Evolutionary conservation across 2,329 filamentous ascomycete species (phyloP).

Genomic region (Ilyonectria mors-panacis): DNA sequence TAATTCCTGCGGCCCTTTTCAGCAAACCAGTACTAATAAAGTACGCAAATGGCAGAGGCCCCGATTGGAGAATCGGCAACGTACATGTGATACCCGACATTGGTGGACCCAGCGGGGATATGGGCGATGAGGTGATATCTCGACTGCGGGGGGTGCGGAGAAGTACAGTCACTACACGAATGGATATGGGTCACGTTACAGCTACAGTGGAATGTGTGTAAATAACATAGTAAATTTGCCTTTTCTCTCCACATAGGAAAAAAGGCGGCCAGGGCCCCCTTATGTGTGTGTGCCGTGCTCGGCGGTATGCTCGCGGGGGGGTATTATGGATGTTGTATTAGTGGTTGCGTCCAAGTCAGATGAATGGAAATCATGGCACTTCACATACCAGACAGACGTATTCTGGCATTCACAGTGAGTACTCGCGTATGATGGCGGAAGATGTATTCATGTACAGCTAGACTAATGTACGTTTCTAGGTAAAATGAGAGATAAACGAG

Average conservation of each 20-base stretch:
- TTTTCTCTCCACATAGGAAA: no score
- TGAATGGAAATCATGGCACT: not conserved
- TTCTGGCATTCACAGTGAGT: not conserved
- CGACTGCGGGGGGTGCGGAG: not conserved
- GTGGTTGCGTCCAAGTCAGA: not conserved
- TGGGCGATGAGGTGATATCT: not conserved
- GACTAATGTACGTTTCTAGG: not conserved
- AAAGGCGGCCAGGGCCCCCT: no score
- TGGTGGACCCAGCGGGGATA: not conserved
- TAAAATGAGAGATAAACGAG: constrained; percentile 2
- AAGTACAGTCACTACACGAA: constrained; percentile 1
- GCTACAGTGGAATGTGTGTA: no score
- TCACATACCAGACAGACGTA: constrained; percentile 2
- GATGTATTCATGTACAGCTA: not conserved
- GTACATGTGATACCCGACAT: constrained; percentile 1
- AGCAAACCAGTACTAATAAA: no score
- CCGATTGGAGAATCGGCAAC: not conserved
- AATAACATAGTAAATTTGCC: no score
- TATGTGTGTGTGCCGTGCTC: no score
- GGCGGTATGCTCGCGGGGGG: no score
- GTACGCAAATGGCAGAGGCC: no score
- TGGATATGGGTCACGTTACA: no score
- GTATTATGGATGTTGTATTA: not conserved
- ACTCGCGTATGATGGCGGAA: not conserved
- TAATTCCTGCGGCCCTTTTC: not conserved